Base-by-base conservation (phyloP, 352 stramenopile species). In the Pythium volutum region DNA sequence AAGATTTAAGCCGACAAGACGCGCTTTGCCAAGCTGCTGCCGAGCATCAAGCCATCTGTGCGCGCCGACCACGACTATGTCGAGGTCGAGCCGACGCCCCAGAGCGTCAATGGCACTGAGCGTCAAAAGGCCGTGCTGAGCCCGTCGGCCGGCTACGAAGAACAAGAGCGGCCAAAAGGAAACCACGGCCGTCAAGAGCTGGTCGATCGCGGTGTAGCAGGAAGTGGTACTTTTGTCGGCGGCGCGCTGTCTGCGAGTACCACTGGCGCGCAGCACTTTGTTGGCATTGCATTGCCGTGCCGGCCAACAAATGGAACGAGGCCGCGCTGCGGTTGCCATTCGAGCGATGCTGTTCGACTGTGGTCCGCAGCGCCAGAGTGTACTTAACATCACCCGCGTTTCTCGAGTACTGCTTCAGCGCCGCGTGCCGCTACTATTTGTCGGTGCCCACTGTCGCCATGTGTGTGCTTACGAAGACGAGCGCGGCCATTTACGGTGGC, bases 401-500 rank as follows among this genome's bases (percentile, higher is more conserved):
- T 27, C 47, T 54, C 26, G 47, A 54, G 47, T 54, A 54, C 47
- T 27, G 47, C 18, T 54, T 54, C 47, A 54, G 41, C 29, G 47
- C 47, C 26, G 47, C 47, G 47, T 54, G 47, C 31, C 47, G 47
- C 27, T 16, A 55, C 48, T 38, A 55, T 27, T 66, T 87, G 51
- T 84, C 77, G 22, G 66, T 84, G 41, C 76, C 84, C 25, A 87
- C 73, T 16, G 47, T 77, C 62, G 75, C 83, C 59, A 81, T 89
- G 73, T 87, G 87, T 62, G 72, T 89, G 20, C 56, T 89, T 56
- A 84, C 79, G 14, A 89, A 87, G 50, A 76, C 83, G 66, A 86
- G 75, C 52, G 79, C 77, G 7, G 87, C 71, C 58, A 81, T 89
- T 56, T 89, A 87, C 52, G 78, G 77, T 11, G 77, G 76, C n/a